phyloP scores from a whole-genome alignment of 2,329 filamentous ascomycete genomes.

The Colletotrichum spaethianum region DNA sequence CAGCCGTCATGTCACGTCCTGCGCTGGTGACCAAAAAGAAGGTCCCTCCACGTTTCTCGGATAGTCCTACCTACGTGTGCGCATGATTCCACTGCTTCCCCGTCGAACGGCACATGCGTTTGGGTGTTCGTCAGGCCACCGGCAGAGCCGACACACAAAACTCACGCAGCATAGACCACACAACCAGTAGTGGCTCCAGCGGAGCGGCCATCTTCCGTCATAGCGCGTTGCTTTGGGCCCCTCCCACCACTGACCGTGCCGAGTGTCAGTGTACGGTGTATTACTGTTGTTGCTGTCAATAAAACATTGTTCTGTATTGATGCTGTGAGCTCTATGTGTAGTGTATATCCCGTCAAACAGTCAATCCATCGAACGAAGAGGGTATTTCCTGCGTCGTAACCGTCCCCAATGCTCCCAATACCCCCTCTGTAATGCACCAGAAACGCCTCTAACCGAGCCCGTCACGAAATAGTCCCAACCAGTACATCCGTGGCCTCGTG shows the following conservation, averaged over 20 bases:
- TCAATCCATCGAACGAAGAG: background rate
- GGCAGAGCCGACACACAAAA: background rate
- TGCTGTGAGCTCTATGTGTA: constrained; percentile 19
- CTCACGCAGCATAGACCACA: background rate
- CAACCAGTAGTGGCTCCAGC: background rate
- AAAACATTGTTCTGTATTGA: background rate
- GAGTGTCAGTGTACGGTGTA: background rate
- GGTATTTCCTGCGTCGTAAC: constrained; percentile 22
- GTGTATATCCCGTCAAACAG: background rate
- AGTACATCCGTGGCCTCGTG: background rate
- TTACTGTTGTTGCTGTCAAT: background rate
- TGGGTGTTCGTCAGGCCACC: background rate
- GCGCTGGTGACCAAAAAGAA: background rate
- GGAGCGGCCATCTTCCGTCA: background rate
- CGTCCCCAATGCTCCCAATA: background rate
- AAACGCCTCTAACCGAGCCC: constrained; percentile 26
- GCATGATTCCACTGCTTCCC: background rate
- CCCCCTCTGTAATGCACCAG: constrained; percentile 10
- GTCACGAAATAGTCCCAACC: background rate
- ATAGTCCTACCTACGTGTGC: background rate
- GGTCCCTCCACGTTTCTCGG: background rate
- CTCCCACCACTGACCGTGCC: background rate
- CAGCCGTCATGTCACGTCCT: background rate
- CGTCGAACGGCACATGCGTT: background rate
- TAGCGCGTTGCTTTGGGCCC: background rate